Conservation (phyloP, 139 green algal species). For the Chlamydomonas incerta region DNA sequence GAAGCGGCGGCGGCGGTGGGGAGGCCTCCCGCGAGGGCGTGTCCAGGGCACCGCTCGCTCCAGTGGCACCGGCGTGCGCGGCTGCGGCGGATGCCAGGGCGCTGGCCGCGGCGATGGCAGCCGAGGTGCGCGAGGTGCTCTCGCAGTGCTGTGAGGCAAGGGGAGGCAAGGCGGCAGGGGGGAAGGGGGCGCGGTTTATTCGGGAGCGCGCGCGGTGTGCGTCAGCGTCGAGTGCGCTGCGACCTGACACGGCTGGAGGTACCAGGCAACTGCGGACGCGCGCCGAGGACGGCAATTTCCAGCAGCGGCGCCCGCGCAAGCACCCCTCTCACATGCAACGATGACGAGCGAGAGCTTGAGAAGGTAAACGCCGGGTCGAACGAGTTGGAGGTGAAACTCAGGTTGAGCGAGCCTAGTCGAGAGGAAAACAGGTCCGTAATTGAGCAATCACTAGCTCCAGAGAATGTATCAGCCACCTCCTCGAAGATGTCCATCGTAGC, state of each 20-base stretch:
- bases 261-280: too few species aligned
- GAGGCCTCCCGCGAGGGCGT: too few species aligned
- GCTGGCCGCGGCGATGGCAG: too few species aligned
- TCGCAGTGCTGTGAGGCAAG: conserved; percentile 17
- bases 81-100: too few species aligned
- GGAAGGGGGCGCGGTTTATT: too few species aligned
- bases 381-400: background rate
- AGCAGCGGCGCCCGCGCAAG: background rate
- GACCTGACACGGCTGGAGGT: too few species aligned
- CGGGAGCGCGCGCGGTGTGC: background rate
- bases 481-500: background rate
- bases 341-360: conserved; percentile 19
- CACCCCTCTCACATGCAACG: background rate
- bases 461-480: conserved; percentile 24
- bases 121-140: background rate
- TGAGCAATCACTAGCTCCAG: background rate
- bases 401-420: conserved; percentile 3
- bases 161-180: background rate
- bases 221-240: too few species aligned
- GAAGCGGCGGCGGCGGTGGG: too few species aligned
- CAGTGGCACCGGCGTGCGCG: too few species aligned
- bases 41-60: too few species aligned
- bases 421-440: background rate
- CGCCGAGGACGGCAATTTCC: too few species aligned
- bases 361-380: conserved; percentile 17